Evolutionary conservation across 768 basidiomycete species (phyloP).

Genomic region (Podaxis pistillaris): DNA sequence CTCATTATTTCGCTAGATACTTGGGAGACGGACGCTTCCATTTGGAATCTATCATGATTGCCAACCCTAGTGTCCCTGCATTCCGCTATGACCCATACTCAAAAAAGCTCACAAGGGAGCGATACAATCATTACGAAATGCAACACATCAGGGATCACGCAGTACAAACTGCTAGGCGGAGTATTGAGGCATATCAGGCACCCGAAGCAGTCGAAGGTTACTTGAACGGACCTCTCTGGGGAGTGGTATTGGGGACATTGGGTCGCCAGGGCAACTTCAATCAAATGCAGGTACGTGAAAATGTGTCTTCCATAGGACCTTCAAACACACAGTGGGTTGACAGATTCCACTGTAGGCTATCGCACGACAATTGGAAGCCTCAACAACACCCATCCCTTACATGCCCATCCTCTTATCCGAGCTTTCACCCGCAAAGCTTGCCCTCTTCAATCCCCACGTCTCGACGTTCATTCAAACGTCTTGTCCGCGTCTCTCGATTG

Average conservation of each 20-base stretch:
- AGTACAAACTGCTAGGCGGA: constrained; percentile 55
- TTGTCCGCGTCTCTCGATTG: constrained; percentile 93
- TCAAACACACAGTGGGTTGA: not conserved
- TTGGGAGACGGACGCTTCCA: constrained; percentile 80
- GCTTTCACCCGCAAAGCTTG: constrained; percentile 91
- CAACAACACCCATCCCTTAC: constrained; percentile 59
- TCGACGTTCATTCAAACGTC: constrained; percentile 95
- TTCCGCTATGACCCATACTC: constrained; percentile 99
- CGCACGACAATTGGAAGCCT: constrained; percentile 60
- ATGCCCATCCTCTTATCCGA: constrained; percentile 94
- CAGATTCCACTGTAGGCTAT: constrained; percentile 54
- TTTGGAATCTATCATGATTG: constrained; percentile 98
- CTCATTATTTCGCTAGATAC: constrained; percentile 54
- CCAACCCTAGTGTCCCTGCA: constrained; percentile 90
- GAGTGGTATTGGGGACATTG: constrained; percentile 91
- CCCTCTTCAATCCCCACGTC: constrained; percentile 77
- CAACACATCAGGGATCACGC: constrained; percentile 74
- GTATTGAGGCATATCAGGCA: constrained; percentile 38
- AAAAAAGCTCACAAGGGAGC: constrained; percentile 92
- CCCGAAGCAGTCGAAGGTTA: not conserved
- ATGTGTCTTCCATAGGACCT: not conserved
- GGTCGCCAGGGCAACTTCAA: constrained; percentile 92
- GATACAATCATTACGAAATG: constrained; percentile 91
- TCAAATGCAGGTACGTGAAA: constrained; percentile 65
- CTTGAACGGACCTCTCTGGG: constrained; percentile 59